Conservation (phyloP, 2,329 filamentous ascomycete genomes). For the Gremmenia infestans region DNA sequence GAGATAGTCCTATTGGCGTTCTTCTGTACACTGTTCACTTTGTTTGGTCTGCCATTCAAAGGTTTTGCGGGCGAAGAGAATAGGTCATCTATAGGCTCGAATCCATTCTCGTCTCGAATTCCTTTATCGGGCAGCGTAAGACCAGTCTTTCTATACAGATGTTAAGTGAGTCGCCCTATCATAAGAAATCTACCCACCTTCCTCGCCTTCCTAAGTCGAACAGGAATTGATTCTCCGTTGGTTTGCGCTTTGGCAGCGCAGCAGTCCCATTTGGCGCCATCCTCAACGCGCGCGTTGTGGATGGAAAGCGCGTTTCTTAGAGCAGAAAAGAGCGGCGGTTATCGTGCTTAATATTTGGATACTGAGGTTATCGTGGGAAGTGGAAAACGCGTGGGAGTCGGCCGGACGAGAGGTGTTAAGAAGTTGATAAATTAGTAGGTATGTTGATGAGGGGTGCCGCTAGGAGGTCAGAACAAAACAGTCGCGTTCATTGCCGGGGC, state of each 20-base stretch:
- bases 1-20: conserved; percentile 40
- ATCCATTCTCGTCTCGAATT: conserved; percentile 81
- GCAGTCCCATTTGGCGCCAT: conserved; percentile 15
- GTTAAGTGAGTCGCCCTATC: conserved; percentile 12
- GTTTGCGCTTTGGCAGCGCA: conserved; percentile 24
- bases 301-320: background rate
- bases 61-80: conserved; percentile 79
- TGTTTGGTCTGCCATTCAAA: conserved; percentile 6
- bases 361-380: background rate
- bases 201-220: conserved; percentile 47
- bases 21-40: conserved; percentile 9
- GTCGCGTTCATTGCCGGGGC: no score
- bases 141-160: conserved; percentile 71
- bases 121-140: conserved; percentile 74
- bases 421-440: no score
- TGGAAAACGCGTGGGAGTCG: background rate
- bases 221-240: conserved; percentile 40
- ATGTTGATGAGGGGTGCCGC: no score
- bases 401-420: no score
- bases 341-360: background rate
- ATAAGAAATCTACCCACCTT: conserved; percentile 35
- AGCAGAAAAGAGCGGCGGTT: background rate
- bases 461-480: no score
- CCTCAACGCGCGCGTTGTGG: background rate
- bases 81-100: conserved; percentile 80